phyloP scores from a whole-genome alignment of 768 basidiomycete species.

The Leccinum variicolor region DNA sequence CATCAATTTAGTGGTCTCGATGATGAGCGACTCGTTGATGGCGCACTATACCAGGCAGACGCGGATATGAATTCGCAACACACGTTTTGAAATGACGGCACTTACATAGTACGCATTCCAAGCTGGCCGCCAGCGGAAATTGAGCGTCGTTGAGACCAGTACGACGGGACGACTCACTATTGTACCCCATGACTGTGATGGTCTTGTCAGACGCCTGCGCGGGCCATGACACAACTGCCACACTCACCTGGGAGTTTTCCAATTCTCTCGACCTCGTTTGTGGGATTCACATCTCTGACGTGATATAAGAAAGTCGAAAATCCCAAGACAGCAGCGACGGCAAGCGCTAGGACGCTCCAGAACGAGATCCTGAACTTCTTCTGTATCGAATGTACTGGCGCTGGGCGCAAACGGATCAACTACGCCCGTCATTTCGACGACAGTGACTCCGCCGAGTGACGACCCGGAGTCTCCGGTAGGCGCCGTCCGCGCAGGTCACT shows the following conservation, averaged over 20 bases:
- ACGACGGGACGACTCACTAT: slow-evolving; percentile 41
- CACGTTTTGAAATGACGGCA: not conserved
- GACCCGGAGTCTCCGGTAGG: not conserved
- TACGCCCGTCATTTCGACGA: not conserved
- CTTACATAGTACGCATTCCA: slow-evolving; percentile 69
- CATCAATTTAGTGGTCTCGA: slow-evolving; percentile 48
- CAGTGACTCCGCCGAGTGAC: not conserved
- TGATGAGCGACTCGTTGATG: slow-evolving; percentile 51
- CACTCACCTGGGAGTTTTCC: slow-evolving; percentile 22
- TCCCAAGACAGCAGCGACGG: slow-evolving; percentile 20
- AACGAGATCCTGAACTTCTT: slow-evolving; percentile 1
- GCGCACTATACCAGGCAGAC: slow-evolving; percentile 42
- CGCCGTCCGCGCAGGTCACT: not conserved
- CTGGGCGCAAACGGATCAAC: not conserved
- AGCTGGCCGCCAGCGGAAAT: slow-evolving; percentile 33
- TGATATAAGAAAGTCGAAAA: slow-evolving; percentile 12
- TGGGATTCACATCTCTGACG: not conserved
- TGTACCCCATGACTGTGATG: slow-evolving; percentile 55
- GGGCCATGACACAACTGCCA: not conserved
- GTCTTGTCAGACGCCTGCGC: not conserved
- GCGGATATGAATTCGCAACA: not conserved
- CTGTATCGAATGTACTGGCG: not conserved
- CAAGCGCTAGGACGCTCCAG: slow-evolving; percentile 13
- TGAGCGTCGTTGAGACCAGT: slow-evolving; percentile 3
- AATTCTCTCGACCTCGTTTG: slow-evolving; percentile 18